phyloP scores from a whole-genome alignment of 2,329 filamentous ascomycete genomes.

The Fusarium multiceps region DNA sequence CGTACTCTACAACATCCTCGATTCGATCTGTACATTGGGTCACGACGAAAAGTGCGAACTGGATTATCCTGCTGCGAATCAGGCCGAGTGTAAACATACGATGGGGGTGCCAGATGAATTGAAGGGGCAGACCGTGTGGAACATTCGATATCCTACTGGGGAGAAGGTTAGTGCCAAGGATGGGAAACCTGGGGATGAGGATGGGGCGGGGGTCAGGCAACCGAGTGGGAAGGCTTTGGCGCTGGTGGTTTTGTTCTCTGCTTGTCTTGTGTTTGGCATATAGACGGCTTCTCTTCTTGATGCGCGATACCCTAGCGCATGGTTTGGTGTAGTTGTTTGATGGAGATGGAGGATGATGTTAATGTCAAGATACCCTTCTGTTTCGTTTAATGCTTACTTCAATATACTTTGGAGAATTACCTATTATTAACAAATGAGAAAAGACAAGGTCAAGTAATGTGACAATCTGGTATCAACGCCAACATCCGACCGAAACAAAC shows the following conservation, averaged over 20 bases:
- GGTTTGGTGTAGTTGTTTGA: neutral
- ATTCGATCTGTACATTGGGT: slow-evolving; percentile 60
- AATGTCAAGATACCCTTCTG: slow-evolving; percentile 41
- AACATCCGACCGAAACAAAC: neutral
- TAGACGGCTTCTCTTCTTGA: neutral
- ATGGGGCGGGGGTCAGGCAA: slow-evolving; percentile 1
- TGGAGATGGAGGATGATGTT: slow-evolving; percentile 1
- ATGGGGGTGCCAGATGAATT: slow-evolving; percentile 54
- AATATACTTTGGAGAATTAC: neutral
- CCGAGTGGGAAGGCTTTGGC: slow-evolving; percentile 22
- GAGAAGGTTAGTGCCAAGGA: slow-evolving; percentile 53
- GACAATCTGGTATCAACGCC: slow-evolving; percentile 29
- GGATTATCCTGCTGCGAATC: slow-evolving; percentile 57
- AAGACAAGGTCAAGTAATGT: slow-evolving; percentile 5
- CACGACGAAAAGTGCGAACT: slow-evolving; percentile 59
- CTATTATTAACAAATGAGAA: neutral
- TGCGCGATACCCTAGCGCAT: neutral
- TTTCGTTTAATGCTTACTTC: slow-evolving; percentile 17
- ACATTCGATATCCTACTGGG: slow-evolving; percentile 60
- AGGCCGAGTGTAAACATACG: slow-evolving; percentile 56
- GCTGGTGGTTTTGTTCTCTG: slow-evolving; percentile 28
- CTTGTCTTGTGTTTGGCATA: slow-evolving; percentile 20
- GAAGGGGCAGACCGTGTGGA: slow-evolving; percentile 56
- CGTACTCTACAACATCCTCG: slow-evolving; percentile 63
- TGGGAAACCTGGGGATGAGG: slow-evolving; percentile 27